Base-by-base conservation (phyloP, 768 basidiomycete genomes). In the Auricularia sp. region DNA sequence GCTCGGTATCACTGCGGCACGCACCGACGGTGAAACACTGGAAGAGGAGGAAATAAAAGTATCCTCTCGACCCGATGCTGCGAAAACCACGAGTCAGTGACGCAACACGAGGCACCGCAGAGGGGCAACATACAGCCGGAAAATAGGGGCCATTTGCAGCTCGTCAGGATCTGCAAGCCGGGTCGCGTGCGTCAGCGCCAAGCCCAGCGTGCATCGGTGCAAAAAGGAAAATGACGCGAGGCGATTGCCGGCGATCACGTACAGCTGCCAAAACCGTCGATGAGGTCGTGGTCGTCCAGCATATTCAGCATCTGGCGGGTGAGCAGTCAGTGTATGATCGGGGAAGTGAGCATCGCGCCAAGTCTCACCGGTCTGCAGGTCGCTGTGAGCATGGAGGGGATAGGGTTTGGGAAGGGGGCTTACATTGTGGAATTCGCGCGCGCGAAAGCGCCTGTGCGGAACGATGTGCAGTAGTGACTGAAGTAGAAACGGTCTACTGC, bases 1-100 rank as follows among this genome's bases (percentile, higher is more conserved):
- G 61, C 21, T 24, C 65, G 62, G 65, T 35, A 14, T 16, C 62
- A 63, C 64, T 13, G 11, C 63, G 24, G 51, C 67, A 62, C 82
- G 63, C 69, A 90, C 90, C 83, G 67, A 89, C 87, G 69, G 90
- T 85, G 74, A 95, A 95, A 69, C 90, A 92, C 69, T 99, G 96
- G 80, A 99, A 98, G 1, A 99, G 80, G 24, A 96, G 79, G 77
- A 87, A 99, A 79, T 87, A 95, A 74, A 95, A 95, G 76, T 94
- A 97, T 24, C 88, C 92, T 68, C 90, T 79, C 0, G 85, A 75
- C 5, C 95, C 96, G 64, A 98, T 90, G 7, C 89, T 92, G 66
- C 56, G 62, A 68, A 71, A 64, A 73, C 66, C 56, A 21, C 62
- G 34, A 68, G 63, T 8, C 69, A 68, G 6, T 64, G 66, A 45